Conservation (phyloP, 2,329 filamentous ascomycete species). For the Ceratocystis colombiana region DNA sequence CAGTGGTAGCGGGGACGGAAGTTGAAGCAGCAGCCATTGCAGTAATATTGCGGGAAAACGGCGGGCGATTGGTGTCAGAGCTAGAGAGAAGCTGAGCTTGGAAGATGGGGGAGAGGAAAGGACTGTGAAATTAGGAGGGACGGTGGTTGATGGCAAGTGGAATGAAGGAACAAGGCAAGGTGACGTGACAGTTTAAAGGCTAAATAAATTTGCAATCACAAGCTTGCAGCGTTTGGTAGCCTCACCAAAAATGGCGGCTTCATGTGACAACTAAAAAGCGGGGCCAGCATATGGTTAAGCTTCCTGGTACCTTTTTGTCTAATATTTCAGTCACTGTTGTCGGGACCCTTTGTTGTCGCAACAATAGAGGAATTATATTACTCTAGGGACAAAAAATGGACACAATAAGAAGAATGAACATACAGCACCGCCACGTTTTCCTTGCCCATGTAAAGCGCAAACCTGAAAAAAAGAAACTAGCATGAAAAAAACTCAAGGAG, state of each 20-base stretch:
- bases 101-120: background rate
- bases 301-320: background rate
- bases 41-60: background rate
- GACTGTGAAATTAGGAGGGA: background rate
- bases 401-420: background rate
- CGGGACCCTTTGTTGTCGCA: background rate
- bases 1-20: slow-evolving; percentile 29
- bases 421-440: background rate
- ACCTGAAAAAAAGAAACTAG: background rate
- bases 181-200: no score
- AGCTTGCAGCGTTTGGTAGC: background rate
- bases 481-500: background rate
- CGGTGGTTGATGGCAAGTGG: background rate
- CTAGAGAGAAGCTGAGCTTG: background rate
- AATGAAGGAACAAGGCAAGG: background rate
- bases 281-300: background rate
- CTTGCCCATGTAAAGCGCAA: background rate
- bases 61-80: background rate
- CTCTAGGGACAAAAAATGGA: no score
- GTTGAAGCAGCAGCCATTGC: slow-evolving; percentile 28
- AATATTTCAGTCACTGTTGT: background rate
- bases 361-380: no score
- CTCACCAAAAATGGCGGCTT: slow-evolving; percentile 4
- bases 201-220: slow-evolving; percentile 10
- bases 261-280: slow-evolving; percentile 9